Evolutionary conservation across 768 basidiomycete genomes (phyloP).

Genomic region (Tephrocybe rancida): DNA sequence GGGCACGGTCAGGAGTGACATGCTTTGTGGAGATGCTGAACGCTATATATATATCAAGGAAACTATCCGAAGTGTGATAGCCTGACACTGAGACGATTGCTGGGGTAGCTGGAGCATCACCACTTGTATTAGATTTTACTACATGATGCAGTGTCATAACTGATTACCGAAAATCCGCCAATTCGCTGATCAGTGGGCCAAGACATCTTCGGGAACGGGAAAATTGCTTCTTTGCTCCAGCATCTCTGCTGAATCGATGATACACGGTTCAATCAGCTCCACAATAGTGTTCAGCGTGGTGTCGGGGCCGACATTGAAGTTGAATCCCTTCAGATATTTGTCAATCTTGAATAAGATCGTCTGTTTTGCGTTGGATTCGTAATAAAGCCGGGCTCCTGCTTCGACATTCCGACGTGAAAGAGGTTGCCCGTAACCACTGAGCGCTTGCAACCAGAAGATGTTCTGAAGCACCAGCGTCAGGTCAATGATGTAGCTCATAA

Average conservation of each 20-base stretch:
- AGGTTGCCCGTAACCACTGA: background rate
- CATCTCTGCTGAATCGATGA: constrained; percentile 14
- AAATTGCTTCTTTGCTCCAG: constrained; percentile 4
- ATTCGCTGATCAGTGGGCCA: too few relatives aligned
- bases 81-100: too few relatives aligned
- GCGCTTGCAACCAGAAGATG: constrained; percentile 18
- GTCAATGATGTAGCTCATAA: too few relatives aligned
- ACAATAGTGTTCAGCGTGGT: constrained; percentile 10
- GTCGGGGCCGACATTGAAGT: constrained; percentile 14
- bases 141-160: too few relatives aligned
- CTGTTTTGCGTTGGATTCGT: constrained; percentile 12
- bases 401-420: constrained; percentile 16
- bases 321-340: constrained; percentile 5
- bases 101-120: too few relatives aligned
- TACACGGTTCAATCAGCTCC: constrained; percentile 5
- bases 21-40: background rate
- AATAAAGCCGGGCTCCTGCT: constrained; percentile 5
- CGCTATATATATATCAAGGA: too few relatives aligned
- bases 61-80: too few relatives aligned
- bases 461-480: constrained; percentile 22
- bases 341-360: constrained; percentile 13
- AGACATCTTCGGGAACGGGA: background rate
- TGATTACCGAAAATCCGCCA: too few relatives aligned
- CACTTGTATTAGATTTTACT: too few relatives aligned
- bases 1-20: background rate